These are phyloP conservation scores for Exophiala calicioides DNA, from an alignment of 2,329 filamentous ascomycete genomes.

Conservation along the genomic window DNA sequence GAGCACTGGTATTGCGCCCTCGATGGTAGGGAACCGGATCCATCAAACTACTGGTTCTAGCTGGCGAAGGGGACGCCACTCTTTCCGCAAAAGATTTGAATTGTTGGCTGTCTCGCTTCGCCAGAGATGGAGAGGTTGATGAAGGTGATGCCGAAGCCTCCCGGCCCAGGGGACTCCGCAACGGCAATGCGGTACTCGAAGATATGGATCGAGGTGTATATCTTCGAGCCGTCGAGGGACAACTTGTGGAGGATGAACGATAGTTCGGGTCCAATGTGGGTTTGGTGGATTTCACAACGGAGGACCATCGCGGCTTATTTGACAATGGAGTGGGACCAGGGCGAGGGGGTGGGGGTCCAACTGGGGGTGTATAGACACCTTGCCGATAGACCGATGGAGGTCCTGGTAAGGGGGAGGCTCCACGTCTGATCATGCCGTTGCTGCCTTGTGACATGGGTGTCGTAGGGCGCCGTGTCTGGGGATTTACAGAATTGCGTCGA, in stretches of 20 bases:
- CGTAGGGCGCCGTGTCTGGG: slow-evolving; percentile 26
- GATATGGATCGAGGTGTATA: slow-evolving; percentile 38
- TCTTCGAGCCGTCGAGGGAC: slow-evolving; percentile 18
- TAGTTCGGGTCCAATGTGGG: slow-evolving; percentile 30
- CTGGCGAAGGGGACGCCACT: slow-evolving; percentile 25
- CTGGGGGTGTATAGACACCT: slow-evolving; percentile 39
- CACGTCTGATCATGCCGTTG: slow-evolving; percentile 19
- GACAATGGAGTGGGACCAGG: slow-evolving; percentile 47
- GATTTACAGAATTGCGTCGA: slow-evolving; percentile 25
- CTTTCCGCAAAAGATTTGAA: slow-evolving; percentile 32
- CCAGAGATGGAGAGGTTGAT: slow-evolving; percentile 25
- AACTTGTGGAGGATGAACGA: slow-evolving; percentile 26
- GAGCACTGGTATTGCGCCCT: slow-evolving; percentile 21
- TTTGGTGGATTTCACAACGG: slow-evolving; percentile 63
- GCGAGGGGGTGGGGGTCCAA: slow-evolving; percentile 42
- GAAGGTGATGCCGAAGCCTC: slow-evolving; percentile 45
- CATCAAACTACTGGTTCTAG: slow-evolving; percentile 23
- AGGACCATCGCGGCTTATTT: slow-evolving; percentile 72
- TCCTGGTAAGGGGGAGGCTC: slow-evolving; percentile 28
- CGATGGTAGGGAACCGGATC: slow-evolving; percentile 32
- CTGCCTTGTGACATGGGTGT: slow-evolving; percentile 28
- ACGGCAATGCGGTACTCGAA: slow-evolving; percentile 42
- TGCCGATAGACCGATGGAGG: slow-evolving; percentile 33
- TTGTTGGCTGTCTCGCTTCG: slow-evolving; percentile 23
- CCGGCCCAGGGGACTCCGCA: slow-evolving; percentile 45